Evolutionary conservation across 1,284 basidiomycete species (phyloP), one percentile per base, ranked within the genome.

Genomic region (Pseudozyma sp.): DNA sequence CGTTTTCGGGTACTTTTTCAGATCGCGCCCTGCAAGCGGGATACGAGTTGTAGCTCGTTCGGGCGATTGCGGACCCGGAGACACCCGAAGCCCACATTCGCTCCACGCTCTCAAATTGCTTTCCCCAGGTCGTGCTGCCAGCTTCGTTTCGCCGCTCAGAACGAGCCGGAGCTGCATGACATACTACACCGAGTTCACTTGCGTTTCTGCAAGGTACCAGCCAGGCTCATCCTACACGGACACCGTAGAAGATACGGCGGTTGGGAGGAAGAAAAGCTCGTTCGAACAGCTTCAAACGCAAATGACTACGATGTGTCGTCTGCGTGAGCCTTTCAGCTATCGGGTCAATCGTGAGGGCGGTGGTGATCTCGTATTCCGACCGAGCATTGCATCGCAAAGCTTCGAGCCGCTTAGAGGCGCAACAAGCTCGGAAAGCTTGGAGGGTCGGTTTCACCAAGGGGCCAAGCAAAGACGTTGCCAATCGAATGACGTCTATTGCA

Each of bases 1-100:
- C 14, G 35, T 14, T 37, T 51, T 55, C 24, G 24, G 24, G 24
- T 24, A 24, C 24, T 24, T 24, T 24, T 24, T 24, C 24, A 24
- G 24, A 24, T 24, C 24, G 24, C 24, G 24, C 24, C 24, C 24
- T 24, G 24, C 24, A 24, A 24, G 24, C 24, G 24, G 24, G 24
- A 24, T 24, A 24, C 24, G 24, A 24, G 24, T 24, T 24, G 24
- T 24, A 31, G 45, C 33, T 13, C 11, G n/a, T 30, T 68, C 60
- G 67, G 67, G 52, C 48, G 39, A 47, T 68, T 68, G 52, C 67
- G 67, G 67, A 52, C 44, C 67, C 67, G 67, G 55, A 44, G 39
- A 31, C 51, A 52, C 56, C 60, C 60, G 67, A 68, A 29, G 34
- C 14, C 33, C 24, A 24, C 43, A 31, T n/a, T 24, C 34, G 31